Evolutionary conservation across 2,329 filamentous ascomycete species (phyloP), one percentile per base, ranked within the genome.

Genomic region (Trichothecium roseum): DNA sequence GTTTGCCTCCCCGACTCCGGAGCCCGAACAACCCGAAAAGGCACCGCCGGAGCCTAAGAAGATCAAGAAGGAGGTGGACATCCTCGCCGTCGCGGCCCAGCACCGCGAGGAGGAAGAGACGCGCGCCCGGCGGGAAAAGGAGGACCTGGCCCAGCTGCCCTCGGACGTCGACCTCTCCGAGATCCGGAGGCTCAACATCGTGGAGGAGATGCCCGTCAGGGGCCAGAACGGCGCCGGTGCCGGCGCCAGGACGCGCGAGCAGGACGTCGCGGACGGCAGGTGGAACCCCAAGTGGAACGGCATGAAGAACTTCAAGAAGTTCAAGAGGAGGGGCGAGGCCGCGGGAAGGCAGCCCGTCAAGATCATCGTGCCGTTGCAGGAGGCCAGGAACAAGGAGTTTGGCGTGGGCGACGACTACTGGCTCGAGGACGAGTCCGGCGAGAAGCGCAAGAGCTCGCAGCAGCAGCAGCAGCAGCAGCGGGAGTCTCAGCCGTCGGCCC

Each of bases 271-370:
- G 2, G 63, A 66, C 30, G 67, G 69, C 5, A 70, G 84, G 28
- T 95, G 89, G 88, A 75, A 95, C 45, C 78, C 85, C 1, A 70
- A 69, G 28, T 98, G 91, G 91, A 94, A 95, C 52, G 91, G 89
- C 1, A 72, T 89, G 30, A 89, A 86, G 57, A 96, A 98, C 52
- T 98, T 94, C 63, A 98, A 98, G 56, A 83, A 77, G 47, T 98
- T 98, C 51, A 68, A 70, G 16, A 68, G 66, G 37, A 67, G 74
- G 36, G 78, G 74, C 17, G 71, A 71, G 15, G 44, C 45, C 5
- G 42, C 49, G 2, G 62, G 68, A 5, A 54, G 68, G 13, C 54
- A 59, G 3, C 54, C 59, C 2, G 55, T 62, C 18, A 62, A 61
- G 37, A 62, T 83, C 24, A 82, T 93, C 28, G 74, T 94, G 4